Conservation (phyloP, 192 early-diverging fungal species). For the Coemansia asiatica region DNA sequence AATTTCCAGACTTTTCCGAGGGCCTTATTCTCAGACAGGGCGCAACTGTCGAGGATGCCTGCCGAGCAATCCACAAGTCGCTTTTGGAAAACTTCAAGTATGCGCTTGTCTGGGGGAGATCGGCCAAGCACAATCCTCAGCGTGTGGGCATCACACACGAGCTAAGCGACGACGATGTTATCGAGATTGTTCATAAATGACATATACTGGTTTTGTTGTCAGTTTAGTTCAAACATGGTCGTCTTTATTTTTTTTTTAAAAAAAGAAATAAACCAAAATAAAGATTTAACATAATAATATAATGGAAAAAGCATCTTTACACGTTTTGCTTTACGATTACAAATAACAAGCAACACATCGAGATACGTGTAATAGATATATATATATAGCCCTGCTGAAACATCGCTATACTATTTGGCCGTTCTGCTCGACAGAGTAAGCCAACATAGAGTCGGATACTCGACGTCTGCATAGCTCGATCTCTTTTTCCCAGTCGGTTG, state of each 20-base stretch:
- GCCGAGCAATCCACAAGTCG: conserved; percentile 85
- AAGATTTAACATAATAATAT: neutral
- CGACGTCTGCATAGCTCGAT: conserved; percentile 40
- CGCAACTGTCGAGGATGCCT: conserved; percentile 80
- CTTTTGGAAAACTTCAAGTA: conserved; percentile 89
- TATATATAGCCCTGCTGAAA: too few species aligned
- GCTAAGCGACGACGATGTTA: conserved; percentile 92
- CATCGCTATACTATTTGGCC: neutral
- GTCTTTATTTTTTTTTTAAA: neutral
- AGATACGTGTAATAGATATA: too few species aligned
- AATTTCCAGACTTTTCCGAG: conserved; percentile 91
- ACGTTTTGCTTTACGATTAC: neutral
- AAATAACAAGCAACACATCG: too few species aligned
- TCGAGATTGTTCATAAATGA: conserved; percentile 74
- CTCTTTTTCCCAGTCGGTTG: conserved; percentile 49
- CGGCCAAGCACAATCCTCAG: conserved; percentile 97
- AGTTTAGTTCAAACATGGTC: neutral
- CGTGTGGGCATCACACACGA: conserved; percentile 82
- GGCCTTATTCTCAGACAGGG: conserved; percentile 86
- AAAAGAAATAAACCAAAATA: too few species aligned
- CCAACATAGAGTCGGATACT: conserved; percentile 19
- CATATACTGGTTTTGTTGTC: neutral
- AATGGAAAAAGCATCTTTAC: neutral
- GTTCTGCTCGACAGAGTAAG: neutral
- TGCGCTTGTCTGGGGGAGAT: conserved; percentile 95